Base-by-base conservation (phyloP, 495 filamentous ascomycete genomes). In the Aspergillus indologenus region DNA sequence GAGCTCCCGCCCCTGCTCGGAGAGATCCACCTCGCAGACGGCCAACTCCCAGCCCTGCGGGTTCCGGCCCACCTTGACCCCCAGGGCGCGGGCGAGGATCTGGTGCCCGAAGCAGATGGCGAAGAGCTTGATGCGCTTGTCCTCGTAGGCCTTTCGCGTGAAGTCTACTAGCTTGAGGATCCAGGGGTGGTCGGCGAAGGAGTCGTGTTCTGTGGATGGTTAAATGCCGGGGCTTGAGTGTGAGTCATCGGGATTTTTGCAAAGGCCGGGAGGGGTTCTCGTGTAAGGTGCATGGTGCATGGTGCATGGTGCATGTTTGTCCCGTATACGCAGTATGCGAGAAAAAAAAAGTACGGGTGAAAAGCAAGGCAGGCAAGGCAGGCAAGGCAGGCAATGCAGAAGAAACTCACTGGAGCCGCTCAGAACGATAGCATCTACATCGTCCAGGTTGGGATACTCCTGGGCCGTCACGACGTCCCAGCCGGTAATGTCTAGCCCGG, bases 31-130 rank as follows among this genome's bases (percentile, higher is more conserved):
- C 31, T 88, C 79, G 11, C 80, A 83, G 0, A 95, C 92, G 48
- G 87, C 83, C 23, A 87, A 76, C 69, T 97, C 93, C 93, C 93
- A 97, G 8, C 89, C 91, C 5, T 67, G 70, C 29, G 82, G 77
- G 63, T 82, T 89, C 44, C 83, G 72, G n/a, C 77, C 84, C 8
- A 96, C 87, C 47, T 81, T 81, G 29, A 72, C 79, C 1, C 85
- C 89, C 57, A 96, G 66, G 2, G 91, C 91, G 19, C 92, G 80
- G 0, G 83, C 90, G 52, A 96, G 77, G 52, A 96, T 93, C 73
- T 97, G 91, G 68, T 96, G 92, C 18, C 92, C 93, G 70, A 93
- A 96, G 68, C 92, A 96, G 24, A 94, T 82, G 15, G 90, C 92
- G 19, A 96, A 78, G 20, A 95, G 71, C 21, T 83, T 80, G 20